Evolutionary conservation across 1,139 yeast genomes (phyloP), one percentile per base, ranked within the genome.

Genomic region (Kodamaea alishanica): DNA sequence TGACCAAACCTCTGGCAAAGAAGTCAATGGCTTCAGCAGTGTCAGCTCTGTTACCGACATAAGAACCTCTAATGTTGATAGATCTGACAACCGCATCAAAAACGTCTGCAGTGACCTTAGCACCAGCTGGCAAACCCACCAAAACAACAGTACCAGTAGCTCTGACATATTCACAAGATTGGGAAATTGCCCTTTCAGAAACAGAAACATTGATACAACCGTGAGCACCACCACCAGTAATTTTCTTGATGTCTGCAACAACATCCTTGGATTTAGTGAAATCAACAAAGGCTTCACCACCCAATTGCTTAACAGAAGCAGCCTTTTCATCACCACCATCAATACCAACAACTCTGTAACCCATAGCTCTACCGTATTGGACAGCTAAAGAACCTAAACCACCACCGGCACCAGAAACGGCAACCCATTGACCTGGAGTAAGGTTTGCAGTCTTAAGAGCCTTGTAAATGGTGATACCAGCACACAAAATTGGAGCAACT

Each of bases 391-490:
- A 77, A 46, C 95, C 95, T 55, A 85, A 75, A 54, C 94, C 95
- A 63, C 95, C 90, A 57, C 81, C 88, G 41, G 90, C 90, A 65
- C 95, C 94, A 45, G 87, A 78, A 53, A 84, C 70, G 50, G 84
- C 83, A 44, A 84, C 87, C 87, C 88, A 83, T 55, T 84, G 78
- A 56, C 92, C 94, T 37, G 90, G 79, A 38, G 52, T 55, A 50
- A 81, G 70, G 35, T 73, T 69, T 41, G 90, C 82, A 36, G 81
- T 77, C 72, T 84, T 84, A 55, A 84, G 66, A 28, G 92, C 94
- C 72, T 84, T 84, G 77, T 83, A 84, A 43, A 83, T 90, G 37
- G 94, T 84, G 65, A 84, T 77, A 65, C 94, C 94, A 31, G 92
- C 94, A 67, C 94, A 84, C 57, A 77, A 66, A 43, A 65, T 60